A percentile compares a stretch with the other conserved stretches of the same genome.
Evolutionary conservation across 257 asterid species (phyloP).

Genomic region (Plantago ovata): DNA sequence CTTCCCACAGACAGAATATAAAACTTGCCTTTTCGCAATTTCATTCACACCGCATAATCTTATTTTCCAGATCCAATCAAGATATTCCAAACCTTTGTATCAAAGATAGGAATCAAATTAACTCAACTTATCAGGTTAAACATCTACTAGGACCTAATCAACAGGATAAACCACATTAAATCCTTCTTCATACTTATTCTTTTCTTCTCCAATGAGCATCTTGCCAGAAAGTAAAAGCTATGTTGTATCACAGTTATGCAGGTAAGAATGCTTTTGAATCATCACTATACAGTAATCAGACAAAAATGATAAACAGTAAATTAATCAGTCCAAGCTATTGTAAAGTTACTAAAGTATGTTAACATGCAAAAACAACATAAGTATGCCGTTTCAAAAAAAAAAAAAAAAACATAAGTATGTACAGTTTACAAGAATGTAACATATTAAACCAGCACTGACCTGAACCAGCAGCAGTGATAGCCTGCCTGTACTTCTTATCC

Average conservation of each 20-base stretch:
- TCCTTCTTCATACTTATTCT: constrained; percentile 23
- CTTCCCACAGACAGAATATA: neutral
- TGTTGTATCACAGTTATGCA: too few species aligned
- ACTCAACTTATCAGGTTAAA: constrained; percentile 13
- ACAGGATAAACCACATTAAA: neutral
- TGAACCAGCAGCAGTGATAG: constrained; percentile 92
- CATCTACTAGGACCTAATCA: neutral
- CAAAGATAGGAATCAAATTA: constrained; percentile 7
- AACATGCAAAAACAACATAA: constrained; percentile 4
- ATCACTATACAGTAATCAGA: neutral
- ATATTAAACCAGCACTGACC: constrained; percentile 63
- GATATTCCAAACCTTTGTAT: neutral
- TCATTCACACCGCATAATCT: constrained; percentile 4
- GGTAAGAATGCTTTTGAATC: neutral
- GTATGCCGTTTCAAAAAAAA: too few species aligned
- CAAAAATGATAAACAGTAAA: neutral
- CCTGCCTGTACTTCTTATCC: constrained; percentile 97
- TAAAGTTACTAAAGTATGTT: neutral
- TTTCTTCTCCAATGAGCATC: constrained; percentile 16
- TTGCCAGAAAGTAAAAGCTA: constrained; percentile 15
- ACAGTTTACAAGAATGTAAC: neutral
- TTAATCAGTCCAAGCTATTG: neutral
- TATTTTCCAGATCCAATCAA: constrained; percentile 7
- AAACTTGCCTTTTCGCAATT: neutral
- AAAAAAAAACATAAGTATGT: neutral